Evolutionary conservation across 1,284 basidiomycete genomes (phyloP), one percentile per base, ranked within the genome.

Genomic region (Xerocomus cyaneibrunnescens): DNA sequence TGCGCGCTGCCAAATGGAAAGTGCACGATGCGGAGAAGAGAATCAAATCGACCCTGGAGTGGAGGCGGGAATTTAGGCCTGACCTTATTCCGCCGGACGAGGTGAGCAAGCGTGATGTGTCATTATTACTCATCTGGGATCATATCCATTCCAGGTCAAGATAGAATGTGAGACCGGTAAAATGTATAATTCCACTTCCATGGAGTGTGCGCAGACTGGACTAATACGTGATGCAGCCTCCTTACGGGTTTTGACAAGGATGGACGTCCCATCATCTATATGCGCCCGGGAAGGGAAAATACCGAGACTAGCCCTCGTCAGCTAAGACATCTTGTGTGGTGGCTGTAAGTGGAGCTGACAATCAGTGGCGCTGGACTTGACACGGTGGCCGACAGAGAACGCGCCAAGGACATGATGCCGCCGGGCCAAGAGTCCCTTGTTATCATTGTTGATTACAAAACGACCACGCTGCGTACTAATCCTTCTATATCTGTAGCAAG

Each of bases 401-500:
- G 91, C 23, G 90, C 90, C 1, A 90, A 89, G 64, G 91, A 94
- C 66, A 68, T 93, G 48, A 89, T 90, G 85, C 90, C 91, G 0
- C 81, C 80, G 0, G 87, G 86, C 10, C 88, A 92, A 65, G 89
- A 92, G 64, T 84, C 86, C 16, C 75, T 92, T 17, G 81, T 86
- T 38, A 91, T 93, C 65, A 75, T 93, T 38, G 87, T 93, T 31
- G 91, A 93, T 70, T 93, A 93, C 74, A 86, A 84, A 65, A 84
- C 82, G 9, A 87, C 87, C 0, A 92, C 89, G 1, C 75, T 92
- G 4, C 79, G 84, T 46, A 89, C 85, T 16, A 93, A 89, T 65
- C 91, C 91, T 6, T 89, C 89, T 7, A 82, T 92, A 60, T 83
- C 84, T 14, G 79, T 88, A 7, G 89, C 87, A 3, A 75, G 85